Evolutionary conservation across 23 red algal species (phyloP).

Genomic region (Gracilaria gracilis): DNA sequence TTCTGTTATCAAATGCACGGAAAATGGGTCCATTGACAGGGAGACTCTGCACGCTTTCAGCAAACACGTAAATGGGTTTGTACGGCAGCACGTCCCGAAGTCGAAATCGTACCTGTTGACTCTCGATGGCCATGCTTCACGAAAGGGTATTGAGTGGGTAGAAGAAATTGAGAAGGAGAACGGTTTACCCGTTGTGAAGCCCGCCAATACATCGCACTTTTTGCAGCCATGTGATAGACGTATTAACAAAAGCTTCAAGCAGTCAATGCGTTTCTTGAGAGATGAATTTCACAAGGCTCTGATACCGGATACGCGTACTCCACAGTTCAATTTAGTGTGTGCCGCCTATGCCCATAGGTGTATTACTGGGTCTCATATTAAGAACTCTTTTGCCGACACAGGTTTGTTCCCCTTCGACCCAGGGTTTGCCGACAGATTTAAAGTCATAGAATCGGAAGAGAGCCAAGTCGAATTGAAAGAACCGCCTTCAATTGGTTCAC

Average conservation of each 20-base stretch:
- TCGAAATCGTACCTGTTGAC: not conserved
- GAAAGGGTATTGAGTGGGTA: constrained; percentile 38
- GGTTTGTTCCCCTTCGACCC: constrained; percentile 32
- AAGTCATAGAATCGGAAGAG: not conserved
- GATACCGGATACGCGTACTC: not conserved
- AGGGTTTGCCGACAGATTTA: constrained; percentile 22
- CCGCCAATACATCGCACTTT: constrained; percentile 34
- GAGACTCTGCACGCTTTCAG: not conserved
- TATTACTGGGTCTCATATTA: constrained; percentile 12
- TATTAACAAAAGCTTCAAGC: constrained; percentile 46
- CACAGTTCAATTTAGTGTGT: constrained; percentile 25
- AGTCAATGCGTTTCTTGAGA: not conserved
- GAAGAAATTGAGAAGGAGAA: not conserved
- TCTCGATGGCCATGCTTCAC: constrained; percentile 34
- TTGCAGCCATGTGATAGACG: constrained; percentile 42
- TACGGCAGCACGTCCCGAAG: not conserved
- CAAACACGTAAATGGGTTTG: not conserved
- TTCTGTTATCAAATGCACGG: constrained; percentile 30
- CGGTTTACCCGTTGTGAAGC: not conserved
- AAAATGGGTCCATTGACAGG: constrained; percentile 35
- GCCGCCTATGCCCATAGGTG: too few relatives aligned
- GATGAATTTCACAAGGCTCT: constrained; percentile 5
- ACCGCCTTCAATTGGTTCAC: not conserved
- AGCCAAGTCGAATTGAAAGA: not conserved
- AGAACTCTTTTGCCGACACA: not conserved